phyloP scores from a whole-genome alignment of 306 rosid species.

The Pachyrhizus erosus region DNA sequence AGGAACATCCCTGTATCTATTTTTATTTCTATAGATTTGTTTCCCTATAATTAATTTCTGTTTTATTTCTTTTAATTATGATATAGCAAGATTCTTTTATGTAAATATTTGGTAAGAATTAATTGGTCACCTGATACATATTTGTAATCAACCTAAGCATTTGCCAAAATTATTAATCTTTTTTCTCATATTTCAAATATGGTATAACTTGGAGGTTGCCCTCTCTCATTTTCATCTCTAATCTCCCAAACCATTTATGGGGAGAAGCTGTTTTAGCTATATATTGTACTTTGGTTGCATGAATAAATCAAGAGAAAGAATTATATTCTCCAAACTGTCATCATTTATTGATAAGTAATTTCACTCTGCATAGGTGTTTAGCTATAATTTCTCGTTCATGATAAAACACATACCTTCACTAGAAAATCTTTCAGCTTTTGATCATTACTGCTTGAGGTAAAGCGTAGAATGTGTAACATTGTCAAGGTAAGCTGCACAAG shows the following conservation, averaged over 20 bases:
- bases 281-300: not conserved
- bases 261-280: not conserved
- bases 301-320: not conserved
- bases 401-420: slow-evolving; percentile 64
- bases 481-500: slow-evolving; percentile 81
- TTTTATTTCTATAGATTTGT: not conserved
- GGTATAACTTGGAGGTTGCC: slow-evolving; percentile 2
- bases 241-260: not conserved
- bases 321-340: not conserved
- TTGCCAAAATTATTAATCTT: not conserved
- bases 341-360: not conserved
- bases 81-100: not conserved
- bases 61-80: not conserved
- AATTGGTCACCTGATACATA: not conserved
- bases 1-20: not conserved
- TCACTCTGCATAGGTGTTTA: not conserved
- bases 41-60: not conserved
- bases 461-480: slow-evolving; percentile 81
- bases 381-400: slow-evolving; percentile 1
- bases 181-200: not conserved
- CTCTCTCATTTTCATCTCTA: not conserved
- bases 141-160: not conserved
- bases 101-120: not conserved
- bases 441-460: slow-evolving; percentile 64
- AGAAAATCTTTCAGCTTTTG: slow-evolving; percentile 76